Evolutionary conservation across 164 flowering plant species (phyloP).

Genomic region (grape (Vitis vinifera)): ASM3070453v1 NC_081817.1:22935501-22936000

Average conservation of each 20-base stretch:
- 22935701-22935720: too few relatives aligned
- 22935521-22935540: slow-evolving; percentile 3
- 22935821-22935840: background rate
- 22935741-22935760: background rate
- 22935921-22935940: slow-evolving; percentile 9
- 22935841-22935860: slow-evolving; percentile 2
- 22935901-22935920: slow-evolving; percentile 2
- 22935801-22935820: background rate
- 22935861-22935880: background rate
- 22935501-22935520: slow-evolving; percentile 22
- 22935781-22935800: background rate
- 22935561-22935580: background rate
- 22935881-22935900: background rate
- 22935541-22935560: background rate
- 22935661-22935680: slow-evolving; percentile 1
- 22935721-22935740: slow-evolving; percentile 5
- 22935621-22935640: slow-evolving; percentile 25
- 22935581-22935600: slow-evolving; percentile 7
- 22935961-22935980: background rate
- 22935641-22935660: slow-evolving; percentile 18
- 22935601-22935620: slow-evolving; percentile 19
- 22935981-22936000: slow-evolving; percentile 1
- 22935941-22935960: slow-evolving; percentile 1
- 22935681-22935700: too few relatives aligned
- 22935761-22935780: background rate